Evolutionary conservation across 352 stramenopile species (phyloP), one percentile per base, ranked within the genome.

Genomic region (Globisporangium cederbergense): DNA sequence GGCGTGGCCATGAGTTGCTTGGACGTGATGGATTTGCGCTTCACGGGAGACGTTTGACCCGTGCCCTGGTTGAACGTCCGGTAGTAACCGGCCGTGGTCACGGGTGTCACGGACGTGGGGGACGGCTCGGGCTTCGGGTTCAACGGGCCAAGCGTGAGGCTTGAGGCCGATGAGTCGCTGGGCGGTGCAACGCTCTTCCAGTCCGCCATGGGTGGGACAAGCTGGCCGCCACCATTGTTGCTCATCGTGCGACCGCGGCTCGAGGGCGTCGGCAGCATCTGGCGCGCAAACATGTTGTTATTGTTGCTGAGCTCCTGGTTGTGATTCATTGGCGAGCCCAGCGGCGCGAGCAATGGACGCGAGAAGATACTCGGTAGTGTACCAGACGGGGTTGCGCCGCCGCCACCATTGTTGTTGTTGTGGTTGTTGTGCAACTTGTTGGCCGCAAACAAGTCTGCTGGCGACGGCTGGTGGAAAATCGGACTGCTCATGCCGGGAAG

Each of bases 1-100:
- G 74, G 72, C 16, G 74, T 76, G 13, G 78, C 75, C 43, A 84
- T 72, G 56, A 87, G 58, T 65, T 93, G 81, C 71, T 91, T 90
- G 43, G 81, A 79, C 47, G 82, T 86, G 65, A 93, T 89, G 65
- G 79, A 89, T 73, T 90, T 91, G 42, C 80, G 79, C 70, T 93
- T 93, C 34, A 86, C 68, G 9, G 84, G 80, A 11, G 84, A 91
- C 52, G 76, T 68, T 62, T 78, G 73, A 14, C 67, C 70, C 22
- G 43, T 71, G 32, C 50, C 70, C 18, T 50, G 56, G 20, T 51
- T 43, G 59, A 81, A 79, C 16, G 71, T 67, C 16, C 72, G 65
- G 56, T 83, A 86, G 58, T 74, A 86, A 3, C 62, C 54, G 4
- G 47, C 18, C 9, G 47, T 52, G 0, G 58, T 66, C 20, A 83